These are phyloP conservation scores for Fusarium hainanense DNA, from an alignment of 2,329 filamentous ascomycete genomes.

Conservation along the genomic window DNA sequence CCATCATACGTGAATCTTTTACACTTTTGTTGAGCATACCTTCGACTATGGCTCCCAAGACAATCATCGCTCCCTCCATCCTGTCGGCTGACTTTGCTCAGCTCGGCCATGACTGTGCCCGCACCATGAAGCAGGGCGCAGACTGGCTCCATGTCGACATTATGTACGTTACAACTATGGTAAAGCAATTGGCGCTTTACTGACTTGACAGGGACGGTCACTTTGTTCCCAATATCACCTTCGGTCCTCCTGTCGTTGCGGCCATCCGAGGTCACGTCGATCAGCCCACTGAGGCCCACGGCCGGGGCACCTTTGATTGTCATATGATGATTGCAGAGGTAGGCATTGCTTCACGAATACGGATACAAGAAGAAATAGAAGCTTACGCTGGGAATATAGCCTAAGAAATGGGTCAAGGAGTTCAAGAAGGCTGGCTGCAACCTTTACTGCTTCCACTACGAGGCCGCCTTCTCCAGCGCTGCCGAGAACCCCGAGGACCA, in stretches of 20 bases:
- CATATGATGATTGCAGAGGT: constrained; percentile 99
- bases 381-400: constrained; percentile 62
- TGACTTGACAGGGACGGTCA: constrained; percentile 82
- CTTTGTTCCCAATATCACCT: constrained; percentile 98
- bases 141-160: constrained; percentile 98
- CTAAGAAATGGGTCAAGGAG: constrained; percentile 97
- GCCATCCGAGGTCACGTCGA: constrained; percentile 91
- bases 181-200: neutral
- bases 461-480: constrained; percentile 89
- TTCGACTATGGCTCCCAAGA: constrained; percentile 80
- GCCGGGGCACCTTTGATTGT: constrained; percentile 96
- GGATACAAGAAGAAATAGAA: neutral
- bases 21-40: constrained; percentile 9
- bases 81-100: constrained; percentile 95
- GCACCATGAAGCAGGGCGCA: constrained; percentile 86
- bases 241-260: constrained; percentile 93
- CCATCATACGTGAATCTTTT: constrained; percentile 28
- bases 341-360: constrained; percentile 43
- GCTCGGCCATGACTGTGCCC: constrained; percentile 85
- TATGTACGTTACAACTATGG: constrained; percentile 61
- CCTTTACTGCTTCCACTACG: constrained; percentile 99
- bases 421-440: constrained; percentile 95
- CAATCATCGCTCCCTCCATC: constrained; percentile 98
- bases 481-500: constrained; percentile 80
- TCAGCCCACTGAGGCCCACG: constrained; percentile 73